Percentiles rank a stretch among this genome's conserved stretches.
Conservation (phyloP, 306 rosid genomes). For the Quercus alba region DNA sequence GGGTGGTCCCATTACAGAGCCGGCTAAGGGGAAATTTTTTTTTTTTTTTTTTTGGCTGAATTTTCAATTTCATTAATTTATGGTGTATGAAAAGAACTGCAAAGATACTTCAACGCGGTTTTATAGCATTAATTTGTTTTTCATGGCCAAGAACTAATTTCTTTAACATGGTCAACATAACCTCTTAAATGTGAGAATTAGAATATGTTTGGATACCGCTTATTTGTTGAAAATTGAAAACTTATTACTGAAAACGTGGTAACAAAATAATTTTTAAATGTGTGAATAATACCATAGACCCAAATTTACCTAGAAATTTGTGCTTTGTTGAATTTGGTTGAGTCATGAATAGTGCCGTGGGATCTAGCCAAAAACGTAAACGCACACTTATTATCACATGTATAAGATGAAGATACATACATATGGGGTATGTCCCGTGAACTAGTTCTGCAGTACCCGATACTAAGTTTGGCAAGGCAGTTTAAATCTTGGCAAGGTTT, state of each 20-base stretch:
- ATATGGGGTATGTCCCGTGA: slow-evolving; percentile 17
- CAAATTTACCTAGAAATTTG: too few species aligned
- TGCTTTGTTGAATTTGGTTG: too few species aligned
- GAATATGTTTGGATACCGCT: too few species aligned
- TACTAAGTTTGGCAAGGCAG: slow-evolving; percentile 1
- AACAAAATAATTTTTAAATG: too few species aligned
- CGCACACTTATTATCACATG: slow-evolving; percentile 31
- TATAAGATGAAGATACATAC: slow-evolving; percentile 15
- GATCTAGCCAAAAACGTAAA: too few species aligned
- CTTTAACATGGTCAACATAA: slow-evolving; percentile 1
- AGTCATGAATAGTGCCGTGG: too few species aligned
- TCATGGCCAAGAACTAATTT: slow-evolving; percentile 3
- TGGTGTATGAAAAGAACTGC: slow-evolving; percentile 8
- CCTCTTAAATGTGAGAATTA: neutral
- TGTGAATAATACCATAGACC: too few species aligned
- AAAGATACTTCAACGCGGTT: slow-evolving; percentile 27
- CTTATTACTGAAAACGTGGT: too few species aligned
- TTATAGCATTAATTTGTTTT: neutral
- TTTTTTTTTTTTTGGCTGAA: too few species aligned
- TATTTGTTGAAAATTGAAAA: too few species aligned
- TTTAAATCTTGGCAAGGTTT: neutral
- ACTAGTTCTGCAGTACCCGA: neutral
- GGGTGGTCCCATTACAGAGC: slow-evolving; percentile 41
- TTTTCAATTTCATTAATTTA: neutral
- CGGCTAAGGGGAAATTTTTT: slow-evolving; percentile 52